Percentiles rank a stretch among this genome's conserved stretches.
Conservation (phyloP, 495 filamentous ascomycete species). For the Penicillium pulvis region DNA sequence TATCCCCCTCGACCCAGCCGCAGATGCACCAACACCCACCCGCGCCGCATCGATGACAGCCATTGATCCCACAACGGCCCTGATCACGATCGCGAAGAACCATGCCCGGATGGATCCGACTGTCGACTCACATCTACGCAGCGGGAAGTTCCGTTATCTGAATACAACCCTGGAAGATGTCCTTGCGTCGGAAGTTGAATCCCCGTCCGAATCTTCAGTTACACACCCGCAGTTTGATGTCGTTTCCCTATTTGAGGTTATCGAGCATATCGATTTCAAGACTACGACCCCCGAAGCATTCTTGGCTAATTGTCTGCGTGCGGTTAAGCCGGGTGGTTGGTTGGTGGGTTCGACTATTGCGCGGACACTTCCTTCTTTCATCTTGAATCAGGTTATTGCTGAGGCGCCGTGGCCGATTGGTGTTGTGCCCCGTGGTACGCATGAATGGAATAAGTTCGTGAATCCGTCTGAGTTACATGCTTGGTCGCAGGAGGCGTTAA, state of each 20-base stretch:
- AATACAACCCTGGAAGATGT: conserved; percentile 73
- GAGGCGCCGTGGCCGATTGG: conserved; percentile 76
- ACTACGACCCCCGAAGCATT: conserved; percentile 65
- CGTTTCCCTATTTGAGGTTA: conserved; percentile 87
- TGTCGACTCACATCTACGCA: conserved; percentile 44
- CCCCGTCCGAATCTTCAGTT: conserved; percentile 6
- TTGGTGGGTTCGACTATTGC: conserved; percentile 89
- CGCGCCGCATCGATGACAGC: conserved; percentile 70
- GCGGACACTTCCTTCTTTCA: conserved; percentile 79
- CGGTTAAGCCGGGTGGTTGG: conserved; percentile 90
- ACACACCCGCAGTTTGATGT: conserved; percentile 59
- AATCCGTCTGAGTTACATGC: conserved; percentile 77
- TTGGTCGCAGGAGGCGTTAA: conserved; percentile 54
- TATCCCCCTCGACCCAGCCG: conserved; percentile 46
- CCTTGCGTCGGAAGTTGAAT: conserved; percentile 23
- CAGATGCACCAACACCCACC: conserved; percentile 53
- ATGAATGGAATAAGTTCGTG: conserved; percentile 95
- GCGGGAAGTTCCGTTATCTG: conserved; percentile 65
- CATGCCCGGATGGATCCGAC: conserved; percentile 73
- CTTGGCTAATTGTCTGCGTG: conserved; percentile 63
- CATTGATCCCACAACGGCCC: conserved; percentile 80
- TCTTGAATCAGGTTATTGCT: conserved; percentile 89
- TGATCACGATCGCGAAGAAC: conserved; percentile 73
- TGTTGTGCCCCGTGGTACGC: conserved; percentile 88
- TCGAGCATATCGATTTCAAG: conserved; percentile 75